Evolutionary conservation across 2,329 filamentous ascomycete species (phyloP), one percentile per base, ranked within the genome.

Genomic region (Aspergillus sp.): DNA sequence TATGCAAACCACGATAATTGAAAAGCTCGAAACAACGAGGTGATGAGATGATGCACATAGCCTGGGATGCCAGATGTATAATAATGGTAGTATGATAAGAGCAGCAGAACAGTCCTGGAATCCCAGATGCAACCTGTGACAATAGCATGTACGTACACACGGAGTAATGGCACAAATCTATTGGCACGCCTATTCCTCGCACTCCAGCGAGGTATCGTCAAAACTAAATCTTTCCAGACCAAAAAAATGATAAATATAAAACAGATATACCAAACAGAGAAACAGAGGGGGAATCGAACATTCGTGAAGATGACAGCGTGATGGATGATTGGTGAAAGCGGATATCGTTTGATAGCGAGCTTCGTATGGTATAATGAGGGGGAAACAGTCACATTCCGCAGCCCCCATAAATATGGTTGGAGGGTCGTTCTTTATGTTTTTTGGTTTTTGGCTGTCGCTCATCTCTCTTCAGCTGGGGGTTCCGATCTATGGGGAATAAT

Each of bases 241-340:
- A 46, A 46, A 37, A 43, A 44, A 52, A 33, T 35, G 44, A 21
- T 35, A 37, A 58, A 55, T 62, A 14, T 27, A 46, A 46, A 46
- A 27, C 44, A 46, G 21, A 31, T 40, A 60, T 55, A 62, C 56
- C 64, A 66, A 68, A 62, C 61, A 63, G 59, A 63, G 65, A 60
- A 72, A 72, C 70, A 72, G 69, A 73, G 67, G 71, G 70, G 71
- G 71, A 73, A 74, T 73, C 70, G 72, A 74, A 73, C 68, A 64
- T 68, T 72, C 72, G 67, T 70, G 67, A 70, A 67, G 71, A 73
- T 71, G 70, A 67, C 67, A 63, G 70, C 68, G 64, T 73, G 67
- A 70, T 65, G 64, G 60, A 51, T 53, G 41, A n/a, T 33, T 15
- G 37, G 37, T 62, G 53, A 65, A 62, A 67, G 68, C 65, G 64